Evolutionary conservation across 2,329 filamentous ascomycete genomes (phyloP).

Genomic region (Sclerotinia sclerotiorum): DNA sequence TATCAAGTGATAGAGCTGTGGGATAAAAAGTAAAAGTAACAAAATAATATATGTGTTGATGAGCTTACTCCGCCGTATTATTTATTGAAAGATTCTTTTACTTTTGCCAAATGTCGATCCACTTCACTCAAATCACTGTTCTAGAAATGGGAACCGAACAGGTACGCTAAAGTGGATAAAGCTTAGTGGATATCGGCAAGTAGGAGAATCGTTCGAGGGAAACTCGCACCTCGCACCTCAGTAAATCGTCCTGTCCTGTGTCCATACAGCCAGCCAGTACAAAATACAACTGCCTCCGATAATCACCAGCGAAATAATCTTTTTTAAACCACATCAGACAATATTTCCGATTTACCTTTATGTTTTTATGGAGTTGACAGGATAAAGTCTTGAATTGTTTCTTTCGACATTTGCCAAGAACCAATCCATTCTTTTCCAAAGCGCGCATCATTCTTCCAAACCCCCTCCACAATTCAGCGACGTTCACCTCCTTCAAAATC

Average conservation of each 20-base stretch:
- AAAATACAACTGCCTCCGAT: background rate
- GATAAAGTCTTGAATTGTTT: constrained; percentile 5
- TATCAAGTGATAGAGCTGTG: background rate
- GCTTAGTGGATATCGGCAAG: constrained; percentile 15
- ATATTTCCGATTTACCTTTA: background rate
- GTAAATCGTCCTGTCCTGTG: constrained; percentile 4
- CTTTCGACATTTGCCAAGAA: constrained; percentile 11
- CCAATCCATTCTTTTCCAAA: constrained; percentile 11
- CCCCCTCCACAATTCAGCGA: constrained; percentile 17
- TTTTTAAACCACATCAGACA: background rate
- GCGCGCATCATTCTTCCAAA: constrained; percentile 18
- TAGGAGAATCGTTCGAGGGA: constrained; percentile 24
- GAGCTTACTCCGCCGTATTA: background rate
- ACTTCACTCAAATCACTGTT: background rate
- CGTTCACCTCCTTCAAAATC: constrained; percentile 17
- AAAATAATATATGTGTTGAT: background rate
- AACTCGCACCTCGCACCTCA: constrained; percentile 15
- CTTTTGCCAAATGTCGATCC: background rate
- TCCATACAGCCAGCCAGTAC: background rate
- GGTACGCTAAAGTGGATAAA: constrained; percentile 15
- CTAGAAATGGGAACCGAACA: constrained; percentile 6
- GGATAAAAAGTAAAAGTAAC: background rate
- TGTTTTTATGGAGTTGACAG: background rate
- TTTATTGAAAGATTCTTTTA: background rate
- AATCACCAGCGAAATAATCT: background rate